phyloP scores from a whole-genome alignment of 2,329 filamentous ascomycete genomes.

The Fusarium bulbicola region DNA sequence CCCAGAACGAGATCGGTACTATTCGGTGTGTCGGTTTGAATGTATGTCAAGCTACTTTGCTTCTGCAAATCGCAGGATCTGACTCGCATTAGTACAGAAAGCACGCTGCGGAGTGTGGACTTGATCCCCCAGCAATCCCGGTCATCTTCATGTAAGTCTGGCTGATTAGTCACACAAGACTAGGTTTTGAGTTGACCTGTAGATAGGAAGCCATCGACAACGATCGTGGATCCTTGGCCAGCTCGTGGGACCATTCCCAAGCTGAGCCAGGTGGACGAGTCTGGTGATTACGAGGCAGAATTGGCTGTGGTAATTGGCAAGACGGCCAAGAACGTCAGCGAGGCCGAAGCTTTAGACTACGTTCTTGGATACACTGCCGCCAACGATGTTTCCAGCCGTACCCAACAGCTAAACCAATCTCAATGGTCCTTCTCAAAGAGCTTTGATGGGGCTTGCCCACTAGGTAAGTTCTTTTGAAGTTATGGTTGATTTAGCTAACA shows the following conservation, averaged over 20 bases:
- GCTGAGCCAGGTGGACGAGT: constrained; percentile 57
- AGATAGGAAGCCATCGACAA: constrained; percentile 59
- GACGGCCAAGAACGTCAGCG: constrained; percentile 61
- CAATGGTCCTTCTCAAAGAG: constrained; percentile 62
- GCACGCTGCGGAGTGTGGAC: constrained; percentile 58
- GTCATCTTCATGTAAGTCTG: constrained; percentile 61
- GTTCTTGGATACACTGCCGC: constrained; percentile 70
- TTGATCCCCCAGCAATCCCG: constrained; percentile 62
- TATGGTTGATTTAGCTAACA: neutral
- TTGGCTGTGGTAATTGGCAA: constrained; percentile 65
- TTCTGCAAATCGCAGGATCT: neutral
- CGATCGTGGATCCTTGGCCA: constrained; percentile 64
- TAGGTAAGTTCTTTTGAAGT: constrained; percentile 39
- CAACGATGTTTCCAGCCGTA: constrained; percentile 67
- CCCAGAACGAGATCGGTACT: constrained; percentile 56
- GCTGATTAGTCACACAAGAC: no score
- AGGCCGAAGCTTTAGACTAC: constrained; percentile 65
- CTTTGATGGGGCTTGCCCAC: constrained; percentile 65
- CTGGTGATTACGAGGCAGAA: constrained; percentile 68
- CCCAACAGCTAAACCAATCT: constrained; percentile 41
- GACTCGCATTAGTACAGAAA: constrained; percentile 45
- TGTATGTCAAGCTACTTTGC: constrained; percentile 41
- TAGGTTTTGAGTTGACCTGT: neutral
- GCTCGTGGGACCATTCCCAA: constrained; percentile 62
- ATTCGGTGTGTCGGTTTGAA: constrained; percentile 69